Base-by-base conservation (phyloP, 2,329 filamentous ascomycete genomes). In the Fusarium duplospermum region DNA sequence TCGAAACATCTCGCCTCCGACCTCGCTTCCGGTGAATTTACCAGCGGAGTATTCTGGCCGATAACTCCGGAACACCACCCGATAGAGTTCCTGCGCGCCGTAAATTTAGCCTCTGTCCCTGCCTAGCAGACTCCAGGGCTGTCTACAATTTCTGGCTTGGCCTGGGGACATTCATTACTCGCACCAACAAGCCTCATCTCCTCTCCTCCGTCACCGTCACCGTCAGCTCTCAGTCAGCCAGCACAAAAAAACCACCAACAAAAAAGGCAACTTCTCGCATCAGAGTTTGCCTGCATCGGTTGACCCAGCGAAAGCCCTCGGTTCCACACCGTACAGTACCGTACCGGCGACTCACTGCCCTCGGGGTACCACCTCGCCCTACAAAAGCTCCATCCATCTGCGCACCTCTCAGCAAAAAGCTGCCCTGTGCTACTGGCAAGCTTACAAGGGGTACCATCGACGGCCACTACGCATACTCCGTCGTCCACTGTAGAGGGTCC, bases 201-300 rank as follows among this genome's bases (percentile, higher is more conserved):
- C 42, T 57, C 33, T 45, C 64, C 20, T 27, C 38, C 36, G 31
- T 61, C 59, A 62, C 50, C 64, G 40, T 45, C 38, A 18, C 33
- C 18, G 38, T 40, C 54, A 72, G 31, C 65, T 67, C 24, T 20
- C 66, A 62, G 63, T 66, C 65, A 69, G 64, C 64, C 71, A 69
- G 24, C 57, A 57, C 22, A 62, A 54, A 40, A 65, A 40, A 65
- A 40, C 40, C 57, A 54, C 40, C 52, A 35, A 47, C 47, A 38
- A 57, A 24, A 62, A 62, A 66, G 64, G 59, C 36, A 45, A 45
- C 66, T 31, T 61, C 36, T 71, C 70, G 62, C 72, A 76, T 74
- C 76, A 77, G 70, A 78, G 72, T 77, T 77, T 77, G 65, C 70
- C 72, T 76, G 66, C 66, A 76, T 74, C 67, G 72, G 72, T 77